Percentiles rank a stretch among this genome's conserved stretches.
Evolutionary conservation across 176 grass and related monocot species (phyloP).

Genomic region (Eleusine coracana): DNA sequence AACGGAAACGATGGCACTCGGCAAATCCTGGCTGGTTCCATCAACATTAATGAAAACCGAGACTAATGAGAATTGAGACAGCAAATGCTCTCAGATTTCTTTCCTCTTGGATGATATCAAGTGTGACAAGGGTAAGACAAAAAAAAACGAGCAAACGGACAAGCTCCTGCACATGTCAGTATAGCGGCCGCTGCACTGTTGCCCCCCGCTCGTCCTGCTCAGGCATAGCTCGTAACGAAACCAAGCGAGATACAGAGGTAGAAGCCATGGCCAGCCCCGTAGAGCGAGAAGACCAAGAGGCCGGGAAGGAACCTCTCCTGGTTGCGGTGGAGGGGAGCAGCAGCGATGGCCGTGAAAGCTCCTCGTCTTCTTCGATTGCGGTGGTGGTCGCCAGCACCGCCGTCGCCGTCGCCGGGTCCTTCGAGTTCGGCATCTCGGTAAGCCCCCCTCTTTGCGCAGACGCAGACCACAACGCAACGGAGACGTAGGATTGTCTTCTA

Average conservation of each 20-base stretch:
- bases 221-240: background rate
- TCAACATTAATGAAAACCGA: too few relatives aligned
- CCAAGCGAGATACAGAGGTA: background rate
- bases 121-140: background rate
- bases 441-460: background rate
- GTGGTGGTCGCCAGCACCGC: conserved; percentile 59
- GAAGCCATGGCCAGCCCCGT: background rate
- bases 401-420: conserved; percentile 65
- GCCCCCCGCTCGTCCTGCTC: background rate
- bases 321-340: background rate
- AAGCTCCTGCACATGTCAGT: background rate
- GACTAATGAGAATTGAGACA: too few relatives aligned
- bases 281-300: conserved; percentile 31
- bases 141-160: background rate
- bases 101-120: background rate
- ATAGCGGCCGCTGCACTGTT: background rate
- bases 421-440: conserved; percentile 68
- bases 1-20: too few relatives aligned
- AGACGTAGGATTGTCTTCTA: background rate
- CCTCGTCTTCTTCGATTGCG: conserved; percentile 36
- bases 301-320: conserved; percentile 25
- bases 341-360: background rate
- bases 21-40: too few relatives aligned
- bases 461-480: background rate
- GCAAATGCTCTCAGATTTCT: background rate